Evolutionary conservation across 352 stramenopile species (phyloP), one percentile per base, ranked within the genome.

Genomic region (Elongisporangium undulatum): DNA sequence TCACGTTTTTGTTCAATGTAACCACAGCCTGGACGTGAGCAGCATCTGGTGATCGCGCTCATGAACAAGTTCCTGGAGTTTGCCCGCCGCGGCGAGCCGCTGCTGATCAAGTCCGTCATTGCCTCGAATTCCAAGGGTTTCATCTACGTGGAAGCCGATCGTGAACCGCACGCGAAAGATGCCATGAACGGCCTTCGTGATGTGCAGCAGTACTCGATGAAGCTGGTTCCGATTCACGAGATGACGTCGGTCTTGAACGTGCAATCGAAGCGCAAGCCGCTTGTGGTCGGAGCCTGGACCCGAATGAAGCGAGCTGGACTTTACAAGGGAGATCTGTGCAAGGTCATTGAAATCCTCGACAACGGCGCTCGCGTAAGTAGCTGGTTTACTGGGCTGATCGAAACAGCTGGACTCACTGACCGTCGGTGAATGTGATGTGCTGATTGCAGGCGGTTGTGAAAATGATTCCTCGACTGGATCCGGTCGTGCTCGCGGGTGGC

Each of bases 41-140:
- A 96, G 66, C 82, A 96, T 59, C 72, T 95, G 15, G 87, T 96
- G 17, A 72, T 94, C 23, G 81, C 85, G 15, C 72, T 96, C 59
- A 96, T 96, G 87, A 95, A 96, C 74, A 96, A 96, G 67, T 94
- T 92, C 53, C 69, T 96, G 24, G 85, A 96, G 49, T 90, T 96
- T 62, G 66, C 81, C 12, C 82, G 84, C 15, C 87, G 83, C n/a
- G 87, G 87, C 15, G 81, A 94, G 64, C 85, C 87, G 51, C 69
- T 96, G 9, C 75, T 85, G 63, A 79, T 96, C 62, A 96, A 96
- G 63, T 95, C 85, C 16, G 87, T 95, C 13, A 71, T 96, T 21
- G 85, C 85, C 1, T 93, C 85, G 15, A 94, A 87, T 63, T 95
- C 87, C 8, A 96, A 96, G 59, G 87, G 87, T 0, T 96, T 95